These are phyloP conservation scores for Hypoxylon intermedium DNA, from an alignment of 495 filamentous ascomycete genomes.

Conservation along the genomic window DNA sequence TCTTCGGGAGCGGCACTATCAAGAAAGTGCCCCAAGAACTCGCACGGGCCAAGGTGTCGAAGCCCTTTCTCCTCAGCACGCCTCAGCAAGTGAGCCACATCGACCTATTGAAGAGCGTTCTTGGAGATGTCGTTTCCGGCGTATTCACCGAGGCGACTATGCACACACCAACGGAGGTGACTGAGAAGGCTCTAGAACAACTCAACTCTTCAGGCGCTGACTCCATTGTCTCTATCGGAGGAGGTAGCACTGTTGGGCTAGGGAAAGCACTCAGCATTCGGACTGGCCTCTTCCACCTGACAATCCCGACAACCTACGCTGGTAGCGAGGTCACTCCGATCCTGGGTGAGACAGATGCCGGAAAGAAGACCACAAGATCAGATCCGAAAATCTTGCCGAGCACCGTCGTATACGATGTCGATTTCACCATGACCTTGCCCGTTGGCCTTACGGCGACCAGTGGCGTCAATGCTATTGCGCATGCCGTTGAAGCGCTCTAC, in stretches of 20 bases:
- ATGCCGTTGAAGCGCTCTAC: conserved; percentile 73
- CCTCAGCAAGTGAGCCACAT: conserved; percentile 63
- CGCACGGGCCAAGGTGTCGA: conserved; percentile 58
- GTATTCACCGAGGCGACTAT: conserved; percentile 70
- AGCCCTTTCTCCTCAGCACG: conserved; percentile 66
- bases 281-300: conserved; percentile 69
- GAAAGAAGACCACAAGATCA: conserved; percentile 68
- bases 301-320: conserved; percentile 73
- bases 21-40: conserved; percentile 67
- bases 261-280: conserved; percentile 72
- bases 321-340: conserved; percentile 75
- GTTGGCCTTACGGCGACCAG: conserved; percentile 65
- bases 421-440: conserved; percentile 71
- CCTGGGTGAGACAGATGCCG: conserved; percentile 69
- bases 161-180: conserved; percentile 71
- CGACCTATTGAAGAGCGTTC: conserved; percentile 55
- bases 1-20: conserved; percentile 69
- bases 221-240: conserved; percentile 63
- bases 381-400: conserved; percentile 70
- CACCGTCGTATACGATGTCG: conserved; percentile 74
- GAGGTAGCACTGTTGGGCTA: conserved; percentile 70
- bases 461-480: conserved; percentile 74
- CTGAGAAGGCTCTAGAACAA: conserved; percentile 65
- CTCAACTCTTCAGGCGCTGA: conserved; percentile 47
- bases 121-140: conserved; percentile 60